Conservation (phyloP, 2,329 filamentous ascomycete genomes). For the Colletotrichum sojae region DNA sequence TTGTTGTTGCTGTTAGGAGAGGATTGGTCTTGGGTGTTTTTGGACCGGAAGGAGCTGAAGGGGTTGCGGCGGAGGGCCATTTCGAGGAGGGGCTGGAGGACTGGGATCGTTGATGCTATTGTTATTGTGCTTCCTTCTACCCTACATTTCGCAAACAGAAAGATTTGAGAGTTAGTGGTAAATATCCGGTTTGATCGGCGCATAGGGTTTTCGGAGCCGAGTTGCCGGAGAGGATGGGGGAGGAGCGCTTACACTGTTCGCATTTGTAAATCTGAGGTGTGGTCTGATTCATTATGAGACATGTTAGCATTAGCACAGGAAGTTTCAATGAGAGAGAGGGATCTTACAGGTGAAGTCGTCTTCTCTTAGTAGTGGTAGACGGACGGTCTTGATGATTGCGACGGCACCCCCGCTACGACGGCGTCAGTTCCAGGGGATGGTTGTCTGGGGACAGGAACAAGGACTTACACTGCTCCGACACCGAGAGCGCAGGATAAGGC, state of each 20-base stretch:
- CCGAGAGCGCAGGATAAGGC: constrained; percentile 54
- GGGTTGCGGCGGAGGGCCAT: constrained; percentile 16
- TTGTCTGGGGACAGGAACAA: not conserved
- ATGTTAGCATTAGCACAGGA: not conserved
- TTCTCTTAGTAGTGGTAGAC: constrained; percentile 47
- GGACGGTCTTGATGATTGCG: constrained; percentile 52
- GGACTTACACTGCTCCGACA: constrained; percentile 53
- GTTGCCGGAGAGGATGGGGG: not conserved
- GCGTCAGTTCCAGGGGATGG: not conserved
- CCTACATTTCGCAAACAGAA: constrained; percentile 33
- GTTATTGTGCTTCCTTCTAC: constrained; percentile 52
- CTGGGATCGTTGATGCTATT: constrained; percentile 53
- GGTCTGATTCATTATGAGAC: constrained; percentile 41
- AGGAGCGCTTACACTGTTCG: constrained; percentile 57
- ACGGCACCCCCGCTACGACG: constrained; percentile 43
- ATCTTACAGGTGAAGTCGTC: constrained; percentile 44
- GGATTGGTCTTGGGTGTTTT: not conserved
- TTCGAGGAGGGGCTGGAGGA: constrained; percentile 48
- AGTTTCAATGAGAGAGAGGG: not conserved
- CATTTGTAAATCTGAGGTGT: constrained; percentile 57
- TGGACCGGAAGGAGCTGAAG: constrained; percentile 11
- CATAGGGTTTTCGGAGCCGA: not conserved
- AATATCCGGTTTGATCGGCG: constrained; percentile 9
- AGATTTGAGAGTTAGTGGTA: no score
- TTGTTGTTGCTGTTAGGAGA: not conserved